These are phyloP conservation scores for Begonia fuchsioides DNA, from an alignment of 306 rosid species.

Conservation along the genomic window DNA sequence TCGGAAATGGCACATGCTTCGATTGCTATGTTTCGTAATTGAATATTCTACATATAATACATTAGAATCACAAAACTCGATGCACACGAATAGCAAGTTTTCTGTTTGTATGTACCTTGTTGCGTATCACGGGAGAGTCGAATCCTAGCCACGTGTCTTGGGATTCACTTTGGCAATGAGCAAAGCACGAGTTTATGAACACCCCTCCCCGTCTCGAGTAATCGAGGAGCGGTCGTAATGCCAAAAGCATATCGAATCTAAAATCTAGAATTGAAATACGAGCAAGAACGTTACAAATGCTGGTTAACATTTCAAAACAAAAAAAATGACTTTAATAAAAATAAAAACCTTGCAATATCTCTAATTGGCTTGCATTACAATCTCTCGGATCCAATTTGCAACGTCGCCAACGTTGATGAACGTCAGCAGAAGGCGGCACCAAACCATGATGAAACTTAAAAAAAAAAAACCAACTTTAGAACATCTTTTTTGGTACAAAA, in stretches of 20 bases:
- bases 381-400: slow-evolving; percentile 57
- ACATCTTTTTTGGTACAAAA: no score
- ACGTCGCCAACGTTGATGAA: slow-evolving; percentile 53
- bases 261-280: slow-evolving; percentile 25
- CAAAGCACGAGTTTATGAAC: slow-evolving; percentile 88
- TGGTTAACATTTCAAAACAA: background rate
- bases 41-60: no score
- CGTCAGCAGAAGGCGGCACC: slow-evolving; percentile 80
- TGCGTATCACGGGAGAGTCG: slow-evolving; percentile 59
- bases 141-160: slow-evolving; percentile 73
- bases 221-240: slow-evolving; percentile 28
- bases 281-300: background rate
- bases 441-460: slow-evolving; percentile 55
- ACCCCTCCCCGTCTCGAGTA: slow-evolving; percentile 60
- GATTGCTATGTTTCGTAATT: no score
- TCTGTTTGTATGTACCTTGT: slow-evolving; percentile 53
- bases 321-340: background rate
- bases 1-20: no score
- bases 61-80: no score
- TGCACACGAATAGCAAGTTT: no score
- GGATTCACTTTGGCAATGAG: slow-evolving; percentile 92
- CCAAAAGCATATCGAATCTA: slow-evolving; percentile 49
- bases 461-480: background rate
- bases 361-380: slow-evolving; percentile 40
- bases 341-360: slow-evolving; percentile 54